Evolutionary conservation across 2,329 filamentous ascomycete species (phyloP).

Genomic region (Clarireedia homoeocarpa): DNA sequence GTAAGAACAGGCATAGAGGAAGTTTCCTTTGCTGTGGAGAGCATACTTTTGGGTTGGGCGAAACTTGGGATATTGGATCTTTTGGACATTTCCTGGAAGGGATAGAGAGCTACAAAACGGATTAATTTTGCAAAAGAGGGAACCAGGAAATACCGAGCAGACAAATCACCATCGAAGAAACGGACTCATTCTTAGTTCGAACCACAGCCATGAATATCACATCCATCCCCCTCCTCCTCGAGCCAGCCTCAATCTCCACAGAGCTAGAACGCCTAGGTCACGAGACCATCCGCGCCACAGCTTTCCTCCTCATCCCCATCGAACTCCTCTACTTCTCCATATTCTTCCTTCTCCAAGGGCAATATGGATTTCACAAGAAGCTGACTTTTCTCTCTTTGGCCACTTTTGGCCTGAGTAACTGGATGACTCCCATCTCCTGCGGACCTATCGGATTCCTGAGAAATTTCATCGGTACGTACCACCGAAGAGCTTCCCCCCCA

Average conservation of each 20-base stretch:
- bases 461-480: constrained; percentile 29
- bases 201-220: neutral
- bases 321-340: constrained; percentile 29
- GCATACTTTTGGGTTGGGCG: too few relatives aligned
- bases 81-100: too few relatives aligned
- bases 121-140: too few relatives aligned
- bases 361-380: constrained; percentile 18
- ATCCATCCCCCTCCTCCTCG: neutral
- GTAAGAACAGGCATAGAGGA: too few relatives aligned
- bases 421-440: constrained; percentile 28
- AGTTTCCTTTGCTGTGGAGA: too few relatives aligned
- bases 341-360: constrained; percentile 25
- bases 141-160: neutral
- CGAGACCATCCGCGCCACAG: constrained; percentile 22
- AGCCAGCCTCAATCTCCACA: constrained; percentile 17
- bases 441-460: constrained; percentile 28
- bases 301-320: constrained; percentile 24
- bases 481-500: too few relatives aligned
- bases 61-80: too few relatives aligned
- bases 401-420: constrained; percentile 24
- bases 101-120: too few relatives aligned
- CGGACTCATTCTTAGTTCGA: neutral
- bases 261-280: constrained; percentile 20
- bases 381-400: constrained; percentile 21
- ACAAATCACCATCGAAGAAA: neutral